Conservation (phyloP, 1,139 yeast species). For the Candida sanyaensis region DNA sequence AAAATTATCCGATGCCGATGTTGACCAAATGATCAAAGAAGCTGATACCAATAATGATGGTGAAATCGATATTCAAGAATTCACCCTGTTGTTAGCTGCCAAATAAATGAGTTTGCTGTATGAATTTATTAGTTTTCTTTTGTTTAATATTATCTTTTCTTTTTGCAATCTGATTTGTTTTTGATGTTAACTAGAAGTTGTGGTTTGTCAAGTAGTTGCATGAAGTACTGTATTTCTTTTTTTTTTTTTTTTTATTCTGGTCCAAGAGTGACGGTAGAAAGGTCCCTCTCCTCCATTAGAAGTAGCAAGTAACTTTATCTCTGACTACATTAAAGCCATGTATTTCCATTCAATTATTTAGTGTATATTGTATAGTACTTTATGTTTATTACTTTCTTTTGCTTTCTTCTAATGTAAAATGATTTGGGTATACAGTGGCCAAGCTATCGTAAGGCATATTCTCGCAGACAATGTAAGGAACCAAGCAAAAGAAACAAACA, state of each 20-base stretch:
- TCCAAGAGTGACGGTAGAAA: not conserved
- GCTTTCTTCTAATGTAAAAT: too few species aligned
- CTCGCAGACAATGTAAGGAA: not conserved
- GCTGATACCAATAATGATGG: constrained; percentile 97
- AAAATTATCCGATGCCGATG: constrained; percentile 92
- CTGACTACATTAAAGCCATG: not conserved
- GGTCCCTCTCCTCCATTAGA: not conserved
- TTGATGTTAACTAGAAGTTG: not conserved
- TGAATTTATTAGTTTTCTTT: not conserved
- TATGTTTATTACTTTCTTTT: not conserved
- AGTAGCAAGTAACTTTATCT: not conserved
- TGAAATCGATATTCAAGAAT: constrained; percentile 93
- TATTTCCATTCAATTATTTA: not conserved
- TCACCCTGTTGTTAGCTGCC: constrained; percentile 72
- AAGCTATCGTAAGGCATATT: not conserved
- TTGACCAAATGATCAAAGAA: constrained; percentile 94
- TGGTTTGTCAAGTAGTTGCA: too few species aligned
- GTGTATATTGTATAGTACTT: not conserved
- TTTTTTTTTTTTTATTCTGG: not conserved
- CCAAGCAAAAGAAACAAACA: not conserved
- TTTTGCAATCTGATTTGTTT: not conserved
- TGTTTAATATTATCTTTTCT: not conserved
- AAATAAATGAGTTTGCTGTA: constrained; percentile 24
- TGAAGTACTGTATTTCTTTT: not conserved
- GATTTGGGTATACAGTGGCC: too few species aligned